phyloP scores from a whole-genome alignment of 768 basidiomycete species.

The Trametes punicea region DNA sequence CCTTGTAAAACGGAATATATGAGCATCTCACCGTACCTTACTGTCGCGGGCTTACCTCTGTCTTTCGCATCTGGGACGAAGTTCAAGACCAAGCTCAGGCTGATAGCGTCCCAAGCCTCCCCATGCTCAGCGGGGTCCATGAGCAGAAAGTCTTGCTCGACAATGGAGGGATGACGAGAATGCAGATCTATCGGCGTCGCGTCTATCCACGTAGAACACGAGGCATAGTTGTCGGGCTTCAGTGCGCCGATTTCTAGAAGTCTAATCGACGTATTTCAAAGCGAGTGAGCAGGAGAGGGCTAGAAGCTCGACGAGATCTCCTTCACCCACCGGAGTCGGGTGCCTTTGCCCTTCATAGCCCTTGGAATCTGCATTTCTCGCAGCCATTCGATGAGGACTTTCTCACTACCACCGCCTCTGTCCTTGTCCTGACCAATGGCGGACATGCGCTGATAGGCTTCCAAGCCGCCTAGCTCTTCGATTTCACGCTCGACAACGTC shows the following conservation, averaged over 20 bases:
- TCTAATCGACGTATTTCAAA: constrained; percentile 35
- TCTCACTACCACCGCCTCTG: constrained; percentile 87
- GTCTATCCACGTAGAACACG: constrained; percentile 68
- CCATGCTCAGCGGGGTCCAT: constrained; percentile 50
- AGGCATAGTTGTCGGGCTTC: constrained; percentile 74
- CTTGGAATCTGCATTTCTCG: constrained; percentile 41
- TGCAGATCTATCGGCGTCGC: constrained; percentile 77
- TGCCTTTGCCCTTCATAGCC: constrained; percentile 20
- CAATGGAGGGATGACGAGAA: constrained; percentile 76
- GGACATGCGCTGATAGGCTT: constrained; percentile 81
- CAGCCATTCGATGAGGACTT: constrained; percentile 74
- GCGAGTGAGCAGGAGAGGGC: neutral
- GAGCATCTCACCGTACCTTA: too few species aligned
- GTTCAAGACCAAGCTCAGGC: constrained; percentile 86
- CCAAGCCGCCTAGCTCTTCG: constrained; percentile 69
- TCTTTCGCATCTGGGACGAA: constrained; percentile 75
- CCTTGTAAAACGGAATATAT: constrained; percentile 43
- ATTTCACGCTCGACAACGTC: constrained; percentile 60
- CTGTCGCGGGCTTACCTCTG: constrained; percentile 78
- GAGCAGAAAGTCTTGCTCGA: constrained; percentile 82
- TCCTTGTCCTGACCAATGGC: constrained; percentile 74
- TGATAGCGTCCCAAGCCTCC: constrained; percentile 72
- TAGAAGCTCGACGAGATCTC: neutral
- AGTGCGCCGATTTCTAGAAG: constrained; percentile 89
- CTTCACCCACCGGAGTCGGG: constrained; percentile 38